A percentile compares a stretch with the other conserved stretches of the same genome.
phyloP scores from a whole-genome alignment of 2,329 filamentous ascomycete genomes.

The Fusarium sp. region DNA sequence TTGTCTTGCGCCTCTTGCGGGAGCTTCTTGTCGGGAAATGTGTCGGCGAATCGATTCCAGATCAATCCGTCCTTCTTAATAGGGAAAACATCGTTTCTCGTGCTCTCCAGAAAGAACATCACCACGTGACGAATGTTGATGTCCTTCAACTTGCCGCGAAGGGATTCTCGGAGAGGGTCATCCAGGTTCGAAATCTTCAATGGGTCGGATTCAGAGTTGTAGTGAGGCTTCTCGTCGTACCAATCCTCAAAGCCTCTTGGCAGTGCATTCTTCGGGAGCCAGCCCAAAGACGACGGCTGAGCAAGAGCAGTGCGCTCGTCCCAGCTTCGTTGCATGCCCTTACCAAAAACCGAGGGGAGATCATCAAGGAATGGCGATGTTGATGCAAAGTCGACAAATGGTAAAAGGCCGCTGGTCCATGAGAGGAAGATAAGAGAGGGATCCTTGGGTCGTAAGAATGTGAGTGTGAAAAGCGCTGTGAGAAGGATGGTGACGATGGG shows the following conservation, averaged over 20 bases:
- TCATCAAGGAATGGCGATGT: constrained; percentile 44
- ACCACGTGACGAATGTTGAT: constrained; percentile 55
- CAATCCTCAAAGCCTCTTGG: constrained; percentile 42
- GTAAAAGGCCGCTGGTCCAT: constrained; percentile 47
- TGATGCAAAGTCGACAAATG: constrained; percentile 47
- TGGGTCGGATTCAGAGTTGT: constrained; percentile 50
- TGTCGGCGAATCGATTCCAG: constrained; percentile 47
- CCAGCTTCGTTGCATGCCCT: constrained; percentile 42
- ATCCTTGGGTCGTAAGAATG: constrained; percentile 44
- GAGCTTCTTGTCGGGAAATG: constrained; percentile 45
- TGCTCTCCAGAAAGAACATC: constrained; percentile 56
- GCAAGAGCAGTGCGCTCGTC: constrained; percentile 43
- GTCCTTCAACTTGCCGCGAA: constrained; percentile 39
- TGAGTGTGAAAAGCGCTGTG: constrained; percentile 38
- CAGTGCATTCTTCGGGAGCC: constrained; percentile 35
- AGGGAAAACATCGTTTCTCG: constrained; percentile 56
- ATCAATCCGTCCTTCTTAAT: constrained; percentile 53
- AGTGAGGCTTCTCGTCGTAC: constrained; percentile 42
- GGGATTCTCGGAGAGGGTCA: constrained; percentile 42
- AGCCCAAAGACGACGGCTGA: constrained; percentile 30
- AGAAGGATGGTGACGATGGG: constrained; percentile 38
- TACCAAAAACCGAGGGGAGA: constrained; percentile 37
- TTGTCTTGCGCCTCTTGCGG: constrained; percentile 45
- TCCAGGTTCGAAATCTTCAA: constrained; percentile 53
- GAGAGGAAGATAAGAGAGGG: constrained; percentile 48